Evolutionary conservation across 208 protist genomes (phyloP), one percentile per base, ranked within the genome.

Genomic region (Acanthamoeba castellanii): DNA sequence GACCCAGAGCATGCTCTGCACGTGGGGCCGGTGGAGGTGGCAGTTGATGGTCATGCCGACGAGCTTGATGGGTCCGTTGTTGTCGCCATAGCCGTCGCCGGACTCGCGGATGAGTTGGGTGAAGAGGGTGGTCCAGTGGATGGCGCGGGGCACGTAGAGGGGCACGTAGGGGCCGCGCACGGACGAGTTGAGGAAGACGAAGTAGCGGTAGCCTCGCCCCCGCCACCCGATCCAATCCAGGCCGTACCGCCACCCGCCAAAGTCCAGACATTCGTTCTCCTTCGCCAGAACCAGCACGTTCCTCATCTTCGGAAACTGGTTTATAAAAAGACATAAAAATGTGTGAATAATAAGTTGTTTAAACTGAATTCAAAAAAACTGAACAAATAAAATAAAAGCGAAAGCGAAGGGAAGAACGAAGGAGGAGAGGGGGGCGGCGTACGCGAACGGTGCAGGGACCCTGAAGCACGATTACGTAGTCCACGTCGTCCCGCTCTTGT

Each of bases 31-130:
- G 70, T 78, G 0, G 20, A 78, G 9, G 32, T 78, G 8, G 37
- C 70, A 78, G 70, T 78, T 78, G 70, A 78, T 78, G 70, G 70
- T 78, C 70, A 78, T 47, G 70, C 70, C 70, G 13, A 78, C 70
- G 7, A 78, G 70, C 70, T 78, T 78, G 70, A 78, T 78, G 13
- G 70, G 70, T 2, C 70, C 70, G 37, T 78, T 78, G 61, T 13
- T 61, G 32, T 78, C 70, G 34, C 32, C 20, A 18, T 78, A 78
- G 70, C 70, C 70, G 20, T 78, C 70, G 70, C 70, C 70, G 64
- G 20, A 25, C 18, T 72, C 64, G 64, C 64, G 64, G 37, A 78
- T 2, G 70, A 32, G 70, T 30, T 78, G 70, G 37, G 70, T 78
- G 70, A 50, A 78, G 37, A 78, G n/a, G 16, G 34, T 78, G 16